Base-by-base conservation (phyloP, 352 stramenopile genomes). In the Hyaloperonospora arabidopsidis region DNA sequence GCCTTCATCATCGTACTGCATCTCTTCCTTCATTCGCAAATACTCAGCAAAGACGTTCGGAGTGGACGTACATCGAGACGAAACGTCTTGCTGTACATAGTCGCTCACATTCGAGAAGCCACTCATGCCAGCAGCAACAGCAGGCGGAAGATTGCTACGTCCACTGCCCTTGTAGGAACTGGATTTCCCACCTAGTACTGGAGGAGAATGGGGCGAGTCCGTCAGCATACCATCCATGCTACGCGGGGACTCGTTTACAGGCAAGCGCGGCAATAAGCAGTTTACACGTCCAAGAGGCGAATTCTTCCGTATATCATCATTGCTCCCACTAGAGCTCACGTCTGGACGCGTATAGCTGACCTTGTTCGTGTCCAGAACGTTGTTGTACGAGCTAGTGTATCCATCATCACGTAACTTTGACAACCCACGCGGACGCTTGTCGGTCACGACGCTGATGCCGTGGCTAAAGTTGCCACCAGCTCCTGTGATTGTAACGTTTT, bases 1-100 rank as follows among this genome's bases (percentile, higher is more conserved):
- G 39, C 72, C 70, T 39, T 71, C 56, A 3, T 68, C 49, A 40
- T 84, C 77, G 45, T 69, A 84, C 52, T 86, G 66, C 74, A 85
- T 84, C 61, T 88, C 78, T 25, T 88, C 61, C 61, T 88, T 88
- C 75, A 85, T 86, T 38, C 77, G 77, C 48, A 88, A 49, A 49
- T 88, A 88, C 67, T 88, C 78, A 25, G 68, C 72, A 38, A 85
- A 84, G 46, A 88, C 72, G 57, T 88, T 85, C 19, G 70, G 65
- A 28, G 63, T 80, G 54, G 73, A 69, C 15, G 73, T 80, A 35
- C 61, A 75, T 5, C 72, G 77, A 5, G 63, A 68, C 18, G 65
- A 63, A 5, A 83, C 53, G 62, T 86, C 74, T 52, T 82, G 69
- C 40, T 75, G 65, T 19, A 83, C 61, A 17, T 74, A 64, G 34